phyloP scores from a whole-genome alignment of 2,329 filamentous ascomycete genomes.

The Bipolaris gigantea region DNA sequence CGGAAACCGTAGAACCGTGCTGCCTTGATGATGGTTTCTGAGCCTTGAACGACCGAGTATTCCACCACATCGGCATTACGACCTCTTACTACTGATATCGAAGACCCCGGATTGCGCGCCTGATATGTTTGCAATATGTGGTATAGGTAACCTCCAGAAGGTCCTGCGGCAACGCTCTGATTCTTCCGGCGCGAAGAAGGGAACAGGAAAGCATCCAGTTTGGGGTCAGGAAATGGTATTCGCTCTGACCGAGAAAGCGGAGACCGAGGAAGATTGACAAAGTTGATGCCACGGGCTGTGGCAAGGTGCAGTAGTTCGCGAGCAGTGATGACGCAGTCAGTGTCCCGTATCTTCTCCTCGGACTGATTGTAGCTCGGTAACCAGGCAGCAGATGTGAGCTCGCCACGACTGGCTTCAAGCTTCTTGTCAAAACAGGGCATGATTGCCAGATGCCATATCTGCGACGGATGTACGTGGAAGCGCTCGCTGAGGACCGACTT shows the following conservation, averaged over 20 bases:
- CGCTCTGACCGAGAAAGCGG: slow-evolving; percentile 53
- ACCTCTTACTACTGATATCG: slow-evolving; percentile 71
- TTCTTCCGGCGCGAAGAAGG: slow-evolving; percentile 47
- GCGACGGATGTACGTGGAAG: slow-evolving; percentile 71
- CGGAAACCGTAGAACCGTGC: slow-evolving; percentile 96
- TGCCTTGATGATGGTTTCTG: slow-evolving; percentile 40
- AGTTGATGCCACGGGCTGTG: slow-evolving; percentile 74
- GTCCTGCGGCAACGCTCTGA: slow-evolving; percentile 63
- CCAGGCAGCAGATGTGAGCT: slow-evolving; percentile 84
- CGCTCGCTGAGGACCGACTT: slow-evolving; percentile 80
- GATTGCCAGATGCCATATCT: slow-evolving; percentile 91
- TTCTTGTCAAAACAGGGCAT: slow-evolving; percentile 99
- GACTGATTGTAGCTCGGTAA: slow-evolving; percentile 29
- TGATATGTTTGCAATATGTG: slow-evolving; percentile 79
- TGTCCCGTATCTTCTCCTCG: slow-evolving; percentile 66
- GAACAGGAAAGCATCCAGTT: slow-evolving; percentile 74
- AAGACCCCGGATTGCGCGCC: slow-evolving; percentile 69
- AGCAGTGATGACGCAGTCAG: slow-evolving; percentile 97
- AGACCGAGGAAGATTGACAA: slow-evolving; percentile 69
- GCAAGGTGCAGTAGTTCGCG: slow-evolving; percentile 92
- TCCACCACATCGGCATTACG: slow-evolving; percentile 91
- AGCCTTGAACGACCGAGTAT: slow-evolving; percentile 66
- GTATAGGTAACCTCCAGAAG: slow-evolving; percentile 86
- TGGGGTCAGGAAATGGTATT: slow-evolving; percentile 71
- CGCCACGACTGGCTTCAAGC: slow-evolving; percentile 88